These are phyloP conservation scores for Amniculicola lignicola DNA, from an alignment of 495 filamentous ascomycete genomes.

Conservation along the genomic window DNA sequence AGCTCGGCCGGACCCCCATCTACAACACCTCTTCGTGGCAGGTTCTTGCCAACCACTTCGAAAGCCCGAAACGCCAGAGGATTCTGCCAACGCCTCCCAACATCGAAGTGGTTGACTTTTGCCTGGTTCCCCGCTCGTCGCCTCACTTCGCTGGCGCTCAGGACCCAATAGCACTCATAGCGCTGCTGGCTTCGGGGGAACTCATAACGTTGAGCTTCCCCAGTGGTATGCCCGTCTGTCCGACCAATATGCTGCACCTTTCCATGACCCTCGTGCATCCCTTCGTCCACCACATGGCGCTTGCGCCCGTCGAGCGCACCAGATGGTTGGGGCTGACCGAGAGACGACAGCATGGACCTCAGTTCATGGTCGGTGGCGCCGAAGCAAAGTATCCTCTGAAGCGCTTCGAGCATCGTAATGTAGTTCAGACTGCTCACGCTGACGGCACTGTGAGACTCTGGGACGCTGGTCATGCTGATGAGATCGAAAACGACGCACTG, in stretches of 20 bases:
- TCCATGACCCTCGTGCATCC: slow-evolving; percentile 83
- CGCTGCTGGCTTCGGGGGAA: slow-evolving; percentile 79
- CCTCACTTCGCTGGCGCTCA: slow-evolving; percentile 84
- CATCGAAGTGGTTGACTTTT: slow-evolving; percentile 76
- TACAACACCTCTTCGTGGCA: slow-evolving; percentile 91
- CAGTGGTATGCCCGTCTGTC: slow-evolving; percentile 80
- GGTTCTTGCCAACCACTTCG: slow-evolving; percentile 70
- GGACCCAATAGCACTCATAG: slow-evolving; percentile 82
- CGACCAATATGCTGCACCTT: slow-evolving; percentile 85
- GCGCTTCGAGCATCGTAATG: slow-evolving; percentile 73
- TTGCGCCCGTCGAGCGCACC: slow-evolving; percentile 67
- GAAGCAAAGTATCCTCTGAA: slow-evolving; percentile 64
- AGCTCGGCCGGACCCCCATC: slow-evolving; percentile 81
- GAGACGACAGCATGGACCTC: slow-evolving; percentile 66
- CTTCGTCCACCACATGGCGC: slow-evolving; percentile 66
- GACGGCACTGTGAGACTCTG: slow-evolving; percentile 85
- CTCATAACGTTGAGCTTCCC: slow-evolving; percentile 86
- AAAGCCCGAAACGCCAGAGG: slow-evolving; percentile 61
- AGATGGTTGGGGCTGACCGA: slow-evolving; percentile 89
- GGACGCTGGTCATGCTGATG: slow-evolving; percentile 86
- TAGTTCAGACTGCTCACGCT: slow-evolving; percentile 77
- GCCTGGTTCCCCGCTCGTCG: slow-evolving; percentile 71
- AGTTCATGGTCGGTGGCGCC: slow-evolving; percentile 71
- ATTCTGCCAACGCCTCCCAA: slow-evolving; percentile 76
- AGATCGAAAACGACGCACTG: slow-evolving; percentile 80